Percentiles rank a stretch among this genome's conserved stretches.
These are phyloP conservation scores for Paraphoma sp. DNA, from an alignment of 2,329 filamentous ascomycete species.

Conservation along the genomic window DNA sequence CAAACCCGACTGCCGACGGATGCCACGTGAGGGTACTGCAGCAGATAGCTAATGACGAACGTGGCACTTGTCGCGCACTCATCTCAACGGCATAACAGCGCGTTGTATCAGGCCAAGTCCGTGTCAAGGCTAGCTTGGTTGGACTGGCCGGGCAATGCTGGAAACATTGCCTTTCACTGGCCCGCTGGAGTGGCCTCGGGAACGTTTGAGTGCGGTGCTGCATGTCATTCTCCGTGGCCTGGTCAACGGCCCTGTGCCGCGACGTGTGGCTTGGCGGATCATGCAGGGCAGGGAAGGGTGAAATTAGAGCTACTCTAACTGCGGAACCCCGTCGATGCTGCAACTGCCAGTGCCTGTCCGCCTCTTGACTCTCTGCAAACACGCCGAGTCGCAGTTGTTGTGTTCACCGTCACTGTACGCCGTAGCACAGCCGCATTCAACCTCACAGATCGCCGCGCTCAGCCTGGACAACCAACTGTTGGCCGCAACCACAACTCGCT, in stretches of 20 bases:
- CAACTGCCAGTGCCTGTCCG: background rate
- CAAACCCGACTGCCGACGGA: no score
- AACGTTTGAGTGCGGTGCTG: background rate
- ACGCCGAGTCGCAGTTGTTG: conserved; percentile 8
- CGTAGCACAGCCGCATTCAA: background rate
- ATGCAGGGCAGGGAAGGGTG: conserved; percentile 19
- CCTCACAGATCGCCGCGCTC: conserved; percentile 6
- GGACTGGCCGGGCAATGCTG: background rate
- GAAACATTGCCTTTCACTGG: background rate
- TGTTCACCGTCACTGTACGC: background rate
- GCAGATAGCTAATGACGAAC: no score
- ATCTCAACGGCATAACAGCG: background rate
- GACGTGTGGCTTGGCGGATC: conserved; percentile 16
- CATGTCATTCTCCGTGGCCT: conserved; percentile 17
- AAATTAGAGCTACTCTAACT: conserved; percentile 23
- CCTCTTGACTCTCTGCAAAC: conserved; percentile 11
- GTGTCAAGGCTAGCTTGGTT: background rate
- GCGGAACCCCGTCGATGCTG: conserved; percentile 9
- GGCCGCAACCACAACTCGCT: conserved; percentile 12
- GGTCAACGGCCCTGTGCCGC: conserved; percentile 20
- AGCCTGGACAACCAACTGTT: conserved; percentile 13
- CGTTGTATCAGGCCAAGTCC: background rate
- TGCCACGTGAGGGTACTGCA: background rate
- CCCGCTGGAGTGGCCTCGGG: background rate
- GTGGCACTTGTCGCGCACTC: background rate